These are phyloP conservation scores for Backusella tuberculispora DNA, from an alignment of 192 early-diverging fungal genomes.

Conservation along the genomic window DNA sequence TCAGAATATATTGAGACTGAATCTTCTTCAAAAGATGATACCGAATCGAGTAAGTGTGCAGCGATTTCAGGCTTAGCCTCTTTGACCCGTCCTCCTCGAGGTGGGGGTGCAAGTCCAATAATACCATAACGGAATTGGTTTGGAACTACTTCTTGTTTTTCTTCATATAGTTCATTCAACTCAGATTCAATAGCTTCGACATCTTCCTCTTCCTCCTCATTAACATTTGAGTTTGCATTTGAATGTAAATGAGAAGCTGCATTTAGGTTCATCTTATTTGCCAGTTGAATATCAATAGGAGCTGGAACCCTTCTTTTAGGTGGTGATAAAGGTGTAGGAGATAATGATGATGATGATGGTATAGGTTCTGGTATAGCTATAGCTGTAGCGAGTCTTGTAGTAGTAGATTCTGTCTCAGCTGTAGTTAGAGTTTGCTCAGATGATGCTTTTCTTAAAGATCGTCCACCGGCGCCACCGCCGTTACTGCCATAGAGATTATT, in stretches of 20 bases:
- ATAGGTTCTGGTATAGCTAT: not conserved
- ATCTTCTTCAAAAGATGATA: conserved; percentile 1
- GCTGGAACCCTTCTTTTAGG: not conserved
- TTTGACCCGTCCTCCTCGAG: conserved; percentile 16
- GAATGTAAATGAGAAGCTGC: not conserved
- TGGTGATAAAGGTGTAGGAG: not conserved
- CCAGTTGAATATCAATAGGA: not conserved
- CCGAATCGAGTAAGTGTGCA: conserved; percentile 4
- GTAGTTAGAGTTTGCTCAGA: not conserved
- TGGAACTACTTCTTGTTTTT: not conserved
- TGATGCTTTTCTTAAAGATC: not conserved
- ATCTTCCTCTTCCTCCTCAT: not conserved
- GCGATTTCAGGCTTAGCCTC: conserved; percentile 13
- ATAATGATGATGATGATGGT: not conserved
- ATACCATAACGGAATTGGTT: not conserved
- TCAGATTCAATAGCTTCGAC: not conserved
- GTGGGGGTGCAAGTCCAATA: conserved; percentile 12
- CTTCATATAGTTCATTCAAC: conserved; percentile 1
- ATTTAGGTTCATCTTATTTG: not conserved
- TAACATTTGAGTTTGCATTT: not conserved
- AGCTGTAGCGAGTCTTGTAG: not conserved
- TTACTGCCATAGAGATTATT: not conserved
- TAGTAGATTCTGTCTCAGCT: not conserved
- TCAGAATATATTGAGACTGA: not conserved
- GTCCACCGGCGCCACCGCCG: not conserved